Evolutionary conservation across 306 rosid species (phyloP).

Genomic region (Castanea mollissima): DNA sequence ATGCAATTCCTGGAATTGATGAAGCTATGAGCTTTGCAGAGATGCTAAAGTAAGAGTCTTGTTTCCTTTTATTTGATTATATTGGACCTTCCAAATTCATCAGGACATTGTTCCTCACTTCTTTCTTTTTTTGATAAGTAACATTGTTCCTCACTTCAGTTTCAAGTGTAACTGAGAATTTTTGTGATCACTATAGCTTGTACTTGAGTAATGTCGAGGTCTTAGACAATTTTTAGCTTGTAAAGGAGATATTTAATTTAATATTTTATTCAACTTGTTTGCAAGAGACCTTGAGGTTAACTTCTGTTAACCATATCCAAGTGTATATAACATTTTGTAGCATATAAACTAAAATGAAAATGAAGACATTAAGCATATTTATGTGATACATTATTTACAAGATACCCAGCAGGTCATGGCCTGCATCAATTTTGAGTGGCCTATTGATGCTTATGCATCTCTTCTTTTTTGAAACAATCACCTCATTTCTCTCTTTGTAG

Average conservation of each 20-base stretch:
- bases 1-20: slow-evolving; percentile 97
- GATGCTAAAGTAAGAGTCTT: slow-evolving; percentile 79
- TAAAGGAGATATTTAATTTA: background rate
- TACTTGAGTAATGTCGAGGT: slow-evolving; percentile 1
- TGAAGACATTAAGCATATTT: background rate
- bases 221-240: background rate
- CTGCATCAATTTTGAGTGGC: background rate
- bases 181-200: background rate
- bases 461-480: background rate
- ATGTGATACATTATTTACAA: background rate
- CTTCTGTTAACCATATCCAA: background rate
- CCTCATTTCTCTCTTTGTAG: background rate
- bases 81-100: background rate
- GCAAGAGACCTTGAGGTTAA: background rate
- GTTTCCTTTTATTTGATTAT: background rate
- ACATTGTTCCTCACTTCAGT: background rate
- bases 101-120: background rate
- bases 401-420: no score
- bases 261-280: background rate
- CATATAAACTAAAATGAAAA: background rate
- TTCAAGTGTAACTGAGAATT: slow-evolving; percentile 6
- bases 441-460: background rate
- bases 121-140: no score
- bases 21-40: slow-evolving; percentile 99
- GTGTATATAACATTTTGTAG: background rate